Evolutionary conservation across 2,329 filamentous ascomycete genomes (phyloP), one percentile per base, ranked within the genome.

Genomic region (Dendrostoma leiphaemia): DNA sequence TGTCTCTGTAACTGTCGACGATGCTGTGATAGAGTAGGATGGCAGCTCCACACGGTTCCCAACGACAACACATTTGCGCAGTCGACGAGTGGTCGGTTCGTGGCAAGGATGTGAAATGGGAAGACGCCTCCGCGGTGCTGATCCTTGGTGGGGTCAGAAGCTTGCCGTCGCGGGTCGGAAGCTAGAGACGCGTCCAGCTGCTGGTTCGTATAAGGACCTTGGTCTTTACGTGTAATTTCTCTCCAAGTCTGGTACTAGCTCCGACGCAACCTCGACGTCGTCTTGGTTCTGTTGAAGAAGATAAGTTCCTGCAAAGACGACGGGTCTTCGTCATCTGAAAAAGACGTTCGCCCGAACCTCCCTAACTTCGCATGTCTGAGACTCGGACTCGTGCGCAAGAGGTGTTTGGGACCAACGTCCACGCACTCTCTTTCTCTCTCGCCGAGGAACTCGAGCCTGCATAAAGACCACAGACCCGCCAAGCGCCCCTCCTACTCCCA

Each of bases 11-110:
- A 29, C 44, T 49, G 52, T 55, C 56, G 48, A 43, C 47, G 40
- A 55, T 6, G 38, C 41, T 51, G 4, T 58, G 48, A 17, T 58
- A 58, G 28, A 58, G 38, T 24, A 58, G 35, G 41, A 58, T 58
- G 7, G 56, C 40, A 38, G 56, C 37, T 40, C 56, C 56, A 51
- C 56, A 58, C 35, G 47, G 40, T 45, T 58, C 56, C 56, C 48
- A 58, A 21, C 56, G 56, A 52, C 54, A 56, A 38, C 56, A 58
- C 56, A 58, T 58, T n/a, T 26, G 37, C 21, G 29, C 48, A 43
- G 28, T 37, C n/a, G 9, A n/a, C 7, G 17, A 51, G n/a, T n/a
- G n/a, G n/a, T 19, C 32, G 34, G 37, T 40, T 21, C 23, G 29
- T 21, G 29, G 48, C 53, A 45, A 52, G 31, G 53, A 29, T n/a